A percentile compares a stretch with the other conserved stretches of the same genome.
phyloP scores from a whole-genome alignment of 1,139 yeast genomes.

The Blastobotrys elegans region DNA sequence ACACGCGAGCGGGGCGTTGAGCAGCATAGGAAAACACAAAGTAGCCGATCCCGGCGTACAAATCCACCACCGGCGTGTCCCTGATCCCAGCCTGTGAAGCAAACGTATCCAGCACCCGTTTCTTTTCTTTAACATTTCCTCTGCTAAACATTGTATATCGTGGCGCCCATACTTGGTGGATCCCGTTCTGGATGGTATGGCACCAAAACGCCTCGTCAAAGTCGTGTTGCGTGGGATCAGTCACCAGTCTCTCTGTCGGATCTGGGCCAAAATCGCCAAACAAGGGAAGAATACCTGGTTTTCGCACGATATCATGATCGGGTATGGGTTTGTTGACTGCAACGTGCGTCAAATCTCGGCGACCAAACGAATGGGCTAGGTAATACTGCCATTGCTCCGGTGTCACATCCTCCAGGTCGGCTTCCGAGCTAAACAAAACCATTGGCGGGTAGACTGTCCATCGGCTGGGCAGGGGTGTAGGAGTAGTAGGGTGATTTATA shows the following conservation, averaged over 20 bases:
- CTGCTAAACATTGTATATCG: constrained; percentile 80
- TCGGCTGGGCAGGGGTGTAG: constrained; percentile 26
- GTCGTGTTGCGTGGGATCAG: constrained; percentile 42
- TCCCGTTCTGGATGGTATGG: constrained; percentile 62
- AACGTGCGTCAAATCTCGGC: constrained; percentile 46
- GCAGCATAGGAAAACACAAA: constrained; percentile 66
- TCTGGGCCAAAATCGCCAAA: constrained; percentile 63
- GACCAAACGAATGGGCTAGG: not conserved
- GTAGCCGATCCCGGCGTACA: constrained; percentile 85
- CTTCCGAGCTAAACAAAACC: constrained; percentile 44
- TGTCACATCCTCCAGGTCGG: constrained; percentile 13
- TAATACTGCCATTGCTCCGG: not conserved
- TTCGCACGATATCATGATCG: constrained; percentile 50
- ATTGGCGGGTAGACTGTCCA: constrained; percentile 67
- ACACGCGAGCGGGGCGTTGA: constrained; percentile 47
- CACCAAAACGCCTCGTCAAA: constrained; percentile 67
- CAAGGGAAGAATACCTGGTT: constrained; percentile 58
- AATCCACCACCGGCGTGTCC: constrained; percentile 51
- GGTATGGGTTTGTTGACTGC: constrained; percentile 70
- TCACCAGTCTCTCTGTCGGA: constrained; percentile 26
- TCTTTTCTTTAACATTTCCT: constrained; percentile 83
- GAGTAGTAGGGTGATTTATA: not conserved
- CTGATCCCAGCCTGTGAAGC: constrained; percentile 29
- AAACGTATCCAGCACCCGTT: constrained; percentile 46
- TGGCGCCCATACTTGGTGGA: constrained; percentile 81